Percentiles rank a stretch among this genome's conserved stretches.
Evolutionary conservation across 768 basidiomycete species (phyloP).

Genomic region (Podaxis sp.): DNA sequence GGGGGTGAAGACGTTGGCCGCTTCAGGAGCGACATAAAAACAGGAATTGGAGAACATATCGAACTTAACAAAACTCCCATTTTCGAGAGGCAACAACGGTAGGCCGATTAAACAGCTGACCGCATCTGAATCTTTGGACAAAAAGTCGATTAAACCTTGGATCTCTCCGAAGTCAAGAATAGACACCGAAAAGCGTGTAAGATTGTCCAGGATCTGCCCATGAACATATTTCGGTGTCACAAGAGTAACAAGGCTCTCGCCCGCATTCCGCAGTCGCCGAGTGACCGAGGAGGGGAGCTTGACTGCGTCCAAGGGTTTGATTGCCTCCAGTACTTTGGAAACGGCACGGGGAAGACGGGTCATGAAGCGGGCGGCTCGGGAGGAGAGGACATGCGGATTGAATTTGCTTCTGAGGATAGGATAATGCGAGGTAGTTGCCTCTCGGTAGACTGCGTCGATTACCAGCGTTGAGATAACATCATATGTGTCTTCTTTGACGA

Average conservation of each 20-base stretch:
- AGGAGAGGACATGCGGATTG: constrained; percentile 16
- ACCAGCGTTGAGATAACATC: constrained; percentile 17
- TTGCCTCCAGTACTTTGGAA: neutral
- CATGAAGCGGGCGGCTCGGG: constrained; percentile 9
- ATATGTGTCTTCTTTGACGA: neutral
- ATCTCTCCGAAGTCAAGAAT: constrained; percentile 25
- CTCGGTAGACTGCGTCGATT: constrained; percentile 7
- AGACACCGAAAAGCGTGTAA: constrained; percentile 9
- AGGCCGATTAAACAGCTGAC: constrained; percentile 27
- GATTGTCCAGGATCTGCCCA: constrained; percentile 2
- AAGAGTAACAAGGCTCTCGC: neutral
- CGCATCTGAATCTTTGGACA: constrained; percentile 18
- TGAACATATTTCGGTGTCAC: constrained; percentile 9
- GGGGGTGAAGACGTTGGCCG: constrained; percentile 21
- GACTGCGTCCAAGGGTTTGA: neutral
- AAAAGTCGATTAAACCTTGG: constrained; percentile 25
- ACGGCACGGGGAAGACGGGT: neutral
- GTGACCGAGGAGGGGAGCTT: constrained; percentile 2
- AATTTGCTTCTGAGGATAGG: constrained; percentile 17
- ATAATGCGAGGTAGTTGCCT: neutral
- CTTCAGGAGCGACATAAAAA: constrained; percentile 27
- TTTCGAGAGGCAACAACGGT: constrained; percentile 34
- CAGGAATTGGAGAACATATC: constrained; percentile 16
- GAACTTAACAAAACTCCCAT: constrained; percentile 29
- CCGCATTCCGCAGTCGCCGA: neutral